Percentiles rank a stretch among this genome's conserved stretches.
Evolutionary conservation across 805 yeast species (phyloP).

Genomic region (Pichia cabralensis): DNA sequence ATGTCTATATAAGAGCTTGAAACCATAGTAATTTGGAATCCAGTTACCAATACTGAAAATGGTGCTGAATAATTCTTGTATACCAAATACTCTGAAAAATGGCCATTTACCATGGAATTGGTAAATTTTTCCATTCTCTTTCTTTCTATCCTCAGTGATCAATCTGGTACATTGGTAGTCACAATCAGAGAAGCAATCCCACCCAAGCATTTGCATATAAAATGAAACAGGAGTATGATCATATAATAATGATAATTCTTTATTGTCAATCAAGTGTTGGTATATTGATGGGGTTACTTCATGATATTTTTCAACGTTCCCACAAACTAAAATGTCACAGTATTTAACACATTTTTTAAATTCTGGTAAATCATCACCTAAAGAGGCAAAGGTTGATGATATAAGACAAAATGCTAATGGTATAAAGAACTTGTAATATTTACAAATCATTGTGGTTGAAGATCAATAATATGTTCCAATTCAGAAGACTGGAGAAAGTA

Average conservation of each 20-base stretch:
- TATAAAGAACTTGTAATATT: no score
- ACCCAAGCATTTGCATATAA: slow-evolving; percentile 39
- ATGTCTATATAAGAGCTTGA: slow-evolving; percentile 23
- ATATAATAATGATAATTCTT: slow-evolving; percentile 30
- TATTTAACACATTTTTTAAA: slow-evolving; percentile 46
- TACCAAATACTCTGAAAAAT: slow-evolving; percentile 61
- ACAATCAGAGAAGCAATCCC: slow-evolving; percentile 77
- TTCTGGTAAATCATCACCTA: slow-evolving; percentile 51
- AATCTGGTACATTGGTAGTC: slow-evolving; percentile 88
- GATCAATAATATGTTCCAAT: no score
- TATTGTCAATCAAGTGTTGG: slow-evolving; percentile 18
- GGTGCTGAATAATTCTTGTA: slow-evolving; percentile 78
- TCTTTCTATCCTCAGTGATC: slow-evolving; percentile 47
- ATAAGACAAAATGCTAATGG: no score
- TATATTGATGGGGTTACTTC: slow-evolving; percentile 18
- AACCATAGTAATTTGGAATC: slow-evolving; percentile 50
- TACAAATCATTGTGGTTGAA: no score
- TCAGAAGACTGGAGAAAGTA: no score
- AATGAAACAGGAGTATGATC: slow-evolving; percentile 30
- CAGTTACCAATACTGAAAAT: slow-evolving; percentile 68
- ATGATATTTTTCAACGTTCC: slow-evolving; percentile 15
- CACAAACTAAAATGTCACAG: slow-evolving; percentile 32
- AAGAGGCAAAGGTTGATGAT: slow-evolving; percentile 34
- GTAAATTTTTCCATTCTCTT: slow-evolving; percentile 40
- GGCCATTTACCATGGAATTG: slow-evolving; percentile 99